Evolutionary conservation across 2,329 filamentous ascomycete genomes (phyloP), one percentile per base, ranked within the genome.

Genomic region (Xylariomycetidae sp.): DNA sequence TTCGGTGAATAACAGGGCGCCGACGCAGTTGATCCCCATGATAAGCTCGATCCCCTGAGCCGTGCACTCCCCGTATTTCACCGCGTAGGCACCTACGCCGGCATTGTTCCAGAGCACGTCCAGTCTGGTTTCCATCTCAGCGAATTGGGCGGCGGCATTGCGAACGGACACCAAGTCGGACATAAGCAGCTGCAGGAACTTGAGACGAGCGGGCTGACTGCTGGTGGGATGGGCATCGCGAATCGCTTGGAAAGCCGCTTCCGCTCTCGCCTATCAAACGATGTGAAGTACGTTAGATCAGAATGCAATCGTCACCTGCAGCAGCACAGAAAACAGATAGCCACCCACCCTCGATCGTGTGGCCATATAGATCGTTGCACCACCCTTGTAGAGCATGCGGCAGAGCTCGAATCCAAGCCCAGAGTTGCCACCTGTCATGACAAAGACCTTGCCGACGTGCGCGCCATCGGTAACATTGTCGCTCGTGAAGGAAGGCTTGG

Each of bases 51-150:
- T 7, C 6, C 16, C 31, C n/a, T 33, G 31, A n/a, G 23, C 18
- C 6, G 31, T 33, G 23, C 14, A 23, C 12, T 27, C 23, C 5
- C 22, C 23, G 15, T 25, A 33, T 10, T 26, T 13, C 20, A 26
- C 23, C 11, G 8, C 20, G 23, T 33, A 25, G 4, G 23, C 31
- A 11, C 23, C 31, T 20, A 19, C 4, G 31, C 31, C 15, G 11
- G 63, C 61, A 7, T 66, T 63, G 42, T 66, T 65, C 51, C 54
- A 63, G 1, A 72, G 51, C 5, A 70, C 58, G 30, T 70, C 58
- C 1, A 71, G 57, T 3, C 54, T 47, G 6, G 49, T 43, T 38
- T 70, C 66, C 7, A 56, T 52, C 1, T 40, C 33, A 1, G 55
- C 36, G 31, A 70, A 70, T 3, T 37, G 40, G 7, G 57, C 45